Evolutionary conservation across 2,329 filamentous ascomycete species (phyloP), one percentile per base, ranked within the genome.

Genomic region (Bipolaris bicolor): DNA sequence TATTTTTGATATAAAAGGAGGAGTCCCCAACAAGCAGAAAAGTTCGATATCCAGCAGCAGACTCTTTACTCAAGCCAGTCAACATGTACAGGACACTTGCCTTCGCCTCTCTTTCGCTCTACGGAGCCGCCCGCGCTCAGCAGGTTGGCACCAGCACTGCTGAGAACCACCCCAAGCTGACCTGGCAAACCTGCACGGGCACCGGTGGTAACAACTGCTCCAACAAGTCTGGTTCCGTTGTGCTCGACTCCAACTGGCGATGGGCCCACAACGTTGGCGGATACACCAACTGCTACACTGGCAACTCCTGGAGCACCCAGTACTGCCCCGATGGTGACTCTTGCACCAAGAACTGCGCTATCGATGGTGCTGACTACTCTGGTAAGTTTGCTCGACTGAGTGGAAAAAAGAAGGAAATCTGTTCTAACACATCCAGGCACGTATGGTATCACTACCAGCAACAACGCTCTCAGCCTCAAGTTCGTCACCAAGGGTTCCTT

Each of bases 401-500:
- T 11, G 7, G 4, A 36, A 15, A 22, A 36, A 15, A 9, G 18
- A 33, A 3, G 2, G 34, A 11, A 18, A 7, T 18, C 43, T 59
- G 15, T 61, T 37, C 40, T 16, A 9, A 44, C 18, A 33, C 15
- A 3, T 11, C 7, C 18, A 70, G 67, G 67, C 63, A 78, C 77
- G 34, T 79, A 79, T 55, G 77, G 85, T 65, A 81, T 85, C 66
- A 82, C 78, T 37, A 78, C 85, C 54, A 81, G 77, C 67, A 81
- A 80, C 65, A 79, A 79, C 68, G 74, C 80, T 57, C 76, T 88
- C 63, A 83, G 76, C 66, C 77, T 87, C 61, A 82, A 82, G 72
- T 86, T 87, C 64, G 83, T 86, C 62, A 86, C 83, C 60, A 78
- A 83, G 66, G 77, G 79, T 65, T 63, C 68, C 22, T 79, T 78